Conservation (phyloP, 2,329 filamentous ascomycete genomes). For the Penicillium hordei region DNA sequence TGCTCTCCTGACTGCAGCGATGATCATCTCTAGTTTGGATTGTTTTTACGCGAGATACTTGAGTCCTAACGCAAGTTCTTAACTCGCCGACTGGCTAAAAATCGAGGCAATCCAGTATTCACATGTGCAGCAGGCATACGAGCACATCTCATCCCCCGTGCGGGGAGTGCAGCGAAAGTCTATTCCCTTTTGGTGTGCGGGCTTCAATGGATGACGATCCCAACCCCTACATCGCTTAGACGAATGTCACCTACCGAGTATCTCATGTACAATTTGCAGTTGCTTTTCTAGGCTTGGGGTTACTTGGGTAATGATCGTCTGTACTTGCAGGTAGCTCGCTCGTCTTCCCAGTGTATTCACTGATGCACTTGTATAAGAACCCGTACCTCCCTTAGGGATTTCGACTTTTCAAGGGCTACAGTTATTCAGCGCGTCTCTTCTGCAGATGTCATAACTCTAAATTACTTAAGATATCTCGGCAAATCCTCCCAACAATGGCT, state of each 20-base stretch:
- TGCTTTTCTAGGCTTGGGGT: conserved; percentile 3
- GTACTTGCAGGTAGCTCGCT: not conserved
- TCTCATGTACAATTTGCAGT: not conserved
- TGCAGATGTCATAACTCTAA: conserved; percentile 12
- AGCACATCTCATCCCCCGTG: conserved; percentile 10
- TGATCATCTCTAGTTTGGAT: not conserved
- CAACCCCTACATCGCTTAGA: conserved; percentile 17
- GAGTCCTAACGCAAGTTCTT: not conserved
- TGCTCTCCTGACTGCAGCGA: not conserved
- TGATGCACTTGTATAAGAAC: conserved; percentile 5
- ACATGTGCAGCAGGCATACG: not conserved
- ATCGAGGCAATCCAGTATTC: not conserved
- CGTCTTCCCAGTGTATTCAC: not conserved
- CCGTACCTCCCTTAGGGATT: conserved; percentile 4
- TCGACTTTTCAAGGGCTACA: not conserved
- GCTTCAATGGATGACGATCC: conserved; percentile 15
- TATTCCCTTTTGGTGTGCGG: conserved; percentile 18
- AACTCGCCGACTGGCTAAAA: not conserved
- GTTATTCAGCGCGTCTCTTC: not conserved
- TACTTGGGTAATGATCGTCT: conserved; percentile 13
- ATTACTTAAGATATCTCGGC: not conserved
- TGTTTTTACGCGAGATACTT: not conserved
- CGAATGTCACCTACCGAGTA: conserved; percentile 15
- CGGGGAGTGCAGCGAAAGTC: conserved; percentile 10
- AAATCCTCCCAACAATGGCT: conserved; percentile 27